Percentiles rank a stretch among this genome's conserved stretches.
Evolutionary conservation across 441 rosid genomes (phyloP).

Genomic region (Gossypium schwendimanii): DNA sequence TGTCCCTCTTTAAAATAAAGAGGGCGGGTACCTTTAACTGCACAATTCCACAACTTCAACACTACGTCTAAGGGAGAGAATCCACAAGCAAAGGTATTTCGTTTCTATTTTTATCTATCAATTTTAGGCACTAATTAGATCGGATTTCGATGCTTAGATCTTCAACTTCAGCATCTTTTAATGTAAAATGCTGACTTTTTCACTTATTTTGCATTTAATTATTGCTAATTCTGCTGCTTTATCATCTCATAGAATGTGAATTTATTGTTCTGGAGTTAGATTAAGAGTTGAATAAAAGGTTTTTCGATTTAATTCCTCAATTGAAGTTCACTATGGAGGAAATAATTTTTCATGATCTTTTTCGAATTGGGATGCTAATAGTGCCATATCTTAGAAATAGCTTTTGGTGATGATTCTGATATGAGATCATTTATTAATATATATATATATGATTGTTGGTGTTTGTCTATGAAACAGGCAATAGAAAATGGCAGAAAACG

Average conservation of each 20-base stretch:
- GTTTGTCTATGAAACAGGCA: slow-evolving; percentile 21
- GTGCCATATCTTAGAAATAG: background rate
- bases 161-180: background rate
- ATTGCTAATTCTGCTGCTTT: background rate
- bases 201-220: background rate
- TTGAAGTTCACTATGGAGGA: background rate
- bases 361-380: background rate
- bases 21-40: slow-evolving; percentile 37
- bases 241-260: background rate
- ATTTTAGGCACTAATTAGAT: background rate
- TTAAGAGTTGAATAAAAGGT: background rate
- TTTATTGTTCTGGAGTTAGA: background rate
- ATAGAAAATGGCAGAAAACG: slow-evolving; percentile 50
- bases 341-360: background rate
- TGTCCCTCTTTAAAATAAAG: slow-evolving; percentile 25
- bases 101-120: background rate
- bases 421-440: background rate
- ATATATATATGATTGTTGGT: background rate
- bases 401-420: background rate
- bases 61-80: background rate
- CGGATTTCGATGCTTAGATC: background rate
- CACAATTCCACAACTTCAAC: background rate
- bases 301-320: background rate
- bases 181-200: background rate
- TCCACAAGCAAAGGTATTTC: background rate